These are phyloP conservation scores for Aspergillus hortae DNA, from an alignment of 2,329 filamentous ascomycete genomes.

Conservation along the genomic window DNA sequence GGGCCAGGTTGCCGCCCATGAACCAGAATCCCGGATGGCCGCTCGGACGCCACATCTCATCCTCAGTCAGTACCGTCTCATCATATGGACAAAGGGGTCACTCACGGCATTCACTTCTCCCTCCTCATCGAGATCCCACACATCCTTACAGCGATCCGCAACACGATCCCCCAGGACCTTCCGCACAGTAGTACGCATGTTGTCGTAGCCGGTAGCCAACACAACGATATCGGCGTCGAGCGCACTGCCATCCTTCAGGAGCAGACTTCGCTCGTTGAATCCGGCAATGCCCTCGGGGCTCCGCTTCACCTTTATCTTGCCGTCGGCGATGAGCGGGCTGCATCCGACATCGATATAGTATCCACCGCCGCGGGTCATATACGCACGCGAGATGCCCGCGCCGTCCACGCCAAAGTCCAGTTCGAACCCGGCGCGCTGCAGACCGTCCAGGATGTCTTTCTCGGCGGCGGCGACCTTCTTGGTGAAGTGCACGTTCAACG, in stretches of 20 bases:
- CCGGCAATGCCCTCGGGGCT: slow-evolving; percentile 51
- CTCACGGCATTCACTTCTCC: slow-evolving; percentile 51
- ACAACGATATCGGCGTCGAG: slow-evolving; percentile 62
- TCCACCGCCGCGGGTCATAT: slow-evolving; percentile 50
- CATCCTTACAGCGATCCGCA: slow-evolving; percentile 53
- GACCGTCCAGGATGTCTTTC: slow-evolving; percentile 41
- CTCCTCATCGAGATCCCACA: slow-evolving; percentile 60
- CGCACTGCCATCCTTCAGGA: slow-evolving; percentile 53
- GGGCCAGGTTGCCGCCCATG: slow-evolving; percentile 61
- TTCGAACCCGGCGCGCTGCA: slow-evolving; percentile 47
- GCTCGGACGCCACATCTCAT: slow-evolving; percentile 51
- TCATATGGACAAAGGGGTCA: not conserved
- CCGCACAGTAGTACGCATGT: slow-evolving; percentile 63
- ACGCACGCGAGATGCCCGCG: slow-evolving; percentile 42
- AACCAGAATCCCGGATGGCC: slow-evolving; percentile 65
- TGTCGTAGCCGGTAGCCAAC: slow-evolving; percentile 62
- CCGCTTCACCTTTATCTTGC: slow-evolving; percentile 60
- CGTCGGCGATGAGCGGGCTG: slow-evolving; percentile 53
- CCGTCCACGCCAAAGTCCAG: slow-evolving; percentile 40
- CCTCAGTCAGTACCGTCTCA: too few relatives aligned
- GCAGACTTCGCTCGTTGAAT: slow-evolving; percentile 46
- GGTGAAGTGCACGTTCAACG: slow-evolving; percentile 43
- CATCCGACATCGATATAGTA: slow-evolving; percentile 59
- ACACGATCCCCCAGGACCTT: slow-evolving; percentile 60
- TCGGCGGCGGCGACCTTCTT: slow-evolving; percentile 42